These are phyloP conservation scores for Trichoderma harzianum DNA, from an alignment of 2,329 filamentous ascomycete species.

Conservation along the genomic window DNA sequence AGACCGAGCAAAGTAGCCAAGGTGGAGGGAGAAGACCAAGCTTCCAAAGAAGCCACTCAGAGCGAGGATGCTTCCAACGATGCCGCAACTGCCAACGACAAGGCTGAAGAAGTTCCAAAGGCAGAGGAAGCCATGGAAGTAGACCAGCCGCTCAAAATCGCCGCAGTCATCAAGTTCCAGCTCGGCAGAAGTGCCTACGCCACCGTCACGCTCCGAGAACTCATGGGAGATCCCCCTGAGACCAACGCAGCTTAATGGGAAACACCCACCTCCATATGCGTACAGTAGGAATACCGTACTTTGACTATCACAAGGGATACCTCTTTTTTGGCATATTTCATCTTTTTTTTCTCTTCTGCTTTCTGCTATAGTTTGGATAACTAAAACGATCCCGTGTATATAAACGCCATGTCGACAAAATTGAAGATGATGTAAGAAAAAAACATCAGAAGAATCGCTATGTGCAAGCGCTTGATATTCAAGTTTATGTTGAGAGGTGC, in stretches of 20 bases:
- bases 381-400: not conserved
- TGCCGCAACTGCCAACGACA: not conserved
- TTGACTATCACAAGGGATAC: too few species aligned
- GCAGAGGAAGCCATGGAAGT: slow-evolving; percentile 26
- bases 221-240: slow-evolving; percentile 55
- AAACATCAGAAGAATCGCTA: not conserved
- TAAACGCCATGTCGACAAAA: slow-evolving; percentile 8
- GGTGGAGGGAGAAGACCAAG: not conserved
- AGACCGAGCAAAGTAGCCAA: slow-evolving; percentile 23
- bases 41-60: not conserved
- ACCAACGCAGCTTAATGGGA: not conserved
- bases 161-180: slow-evolving; percentile 72
- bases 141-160: slow-evolving; percentile 42
- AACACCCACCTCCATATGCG: not conserved
- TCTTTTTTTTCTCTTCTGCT: not conserved
- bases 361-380: not conserved
- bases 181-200: slow-evolving; percentile 79
- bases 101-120: not conserved
- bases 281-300: not conserved
- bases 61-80: not conserved
- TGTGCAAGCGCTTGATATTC: slow-evolving; percentile 10
- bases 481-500: slow-evolving; percentile 8
- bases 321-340: not conserved
- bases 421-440: not conserved
- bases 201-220: slow-evolving; percentile 75